Evolutionary conservation across 345 rosid species (phyloP).

Genomic region (Aquilaria yunnanensis): DNA sequence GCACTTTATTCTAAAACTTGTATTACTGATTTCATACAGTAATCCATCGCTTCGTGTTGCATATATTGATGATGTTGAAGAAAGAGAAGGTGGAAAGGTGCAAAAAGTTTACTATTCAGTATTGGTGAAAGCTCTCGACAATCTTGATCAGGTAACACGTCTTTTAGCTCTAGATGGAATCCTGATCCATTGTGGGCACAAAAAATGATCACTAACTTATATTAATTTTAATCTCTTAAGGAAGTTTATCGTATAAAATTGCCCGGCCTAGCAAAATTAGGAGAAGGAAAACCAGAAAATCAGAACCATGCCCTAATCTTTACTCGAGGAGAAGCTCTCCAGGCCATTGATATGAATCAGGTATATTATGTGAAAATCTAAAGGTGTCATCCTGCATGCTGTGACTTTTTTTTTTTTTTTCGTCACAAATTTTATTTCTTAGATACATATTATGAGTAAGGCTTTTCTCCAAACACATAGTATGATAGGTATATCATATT

Average conservation of each 20-base stretch:
- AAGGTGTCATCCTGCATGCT: no score
- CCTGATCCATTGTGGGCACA: no score
- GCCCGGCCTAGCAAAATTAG: slow-evolving; percentile 84
- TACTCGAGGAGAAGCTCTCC: slow-evolving; percentile 98
- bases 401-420: no score
- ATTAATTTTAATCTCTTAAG: slow-evolving; percentile 23
- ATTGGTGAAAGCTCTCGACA: slow-evolving; percentile 78
- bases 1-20: no score
- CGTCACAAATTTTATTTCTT: neutral
- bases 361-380: slow-evolving; percentile 22
- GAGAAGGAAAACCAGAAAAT: slow-evolving; percentile 98
- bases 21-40: slow-evolving; percentile 27
- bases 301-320: slow-evolving; percentile 95
- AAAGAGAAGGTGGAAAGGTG: slow-evolving; percentile 67
- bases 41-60: slow-evolving; percentile 95
- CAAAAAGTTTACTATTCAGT: slow-evolving; percentile 92
- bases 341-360: slow-evolving; percentile 98
- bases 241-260: slow-evolving; percentile 92
- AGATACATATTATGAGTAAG: slow-evolving; percentile 7
- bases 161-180: slow-evolving; percentile 9
- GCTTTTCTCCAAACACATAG: no score
- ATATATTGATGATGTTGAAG: slow-evolving; percentile 94
- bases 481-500: no score
- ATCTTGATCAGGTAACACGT: slow-evolving; percentile 79
- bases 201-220: no score